Conservation (phyloP, 179 eudicot genomes). For the Heliamphora ciliata region DNA sequence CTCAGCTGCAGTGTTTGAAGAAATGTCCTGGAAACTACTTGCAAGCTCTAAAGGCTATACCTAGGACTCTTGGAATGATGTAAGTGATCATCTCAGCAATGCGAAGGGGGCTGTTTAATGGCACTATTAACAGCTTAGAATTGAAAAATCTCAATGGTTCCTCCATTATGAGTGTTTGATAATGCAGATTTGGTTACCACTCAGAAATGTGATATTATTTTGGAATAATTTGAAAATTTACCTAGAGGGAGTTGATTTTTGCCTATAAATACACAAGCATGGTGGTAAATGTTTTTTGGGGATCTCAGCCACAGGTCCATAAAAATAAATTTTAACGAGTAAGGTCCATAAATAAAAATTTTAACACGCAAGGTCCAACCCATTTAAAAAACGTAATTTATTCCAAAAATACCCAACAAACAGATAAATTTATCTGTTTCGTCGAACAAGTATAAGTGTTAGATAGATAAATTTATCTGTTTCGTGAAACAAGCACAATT, state of each 20-base stretch:
- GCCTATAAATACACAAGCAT: not conserved
- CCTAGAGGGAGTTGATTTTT: not conserved
- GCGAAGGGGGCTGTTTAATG: not conserved
- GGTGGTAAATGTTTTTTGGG: not conserved
- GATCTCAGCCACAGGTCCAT: no score
- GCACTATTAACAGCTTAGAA: not conserved
- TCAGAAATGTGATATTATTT: not conserved
- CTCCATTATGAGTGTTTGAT: not conserved
- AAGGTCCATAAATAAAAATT: no score
- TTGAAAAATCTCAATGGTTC: constrained; percentile 8
- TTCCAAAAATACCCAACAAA: no score
- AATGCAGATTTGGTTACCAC: not conserved
- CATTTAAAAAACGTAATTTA: no score
- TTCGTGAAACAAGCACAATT: no score
- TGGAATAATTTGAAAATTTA: not conserved
- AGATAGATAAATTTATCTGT: no score
- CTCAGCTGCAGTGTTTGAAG: constrained; percentile 74
- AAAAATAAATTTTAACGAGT: no score
- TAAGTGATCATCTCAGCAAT: constrained; percentile 34
- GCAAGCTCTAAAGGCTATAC: constrained; percentile 76
- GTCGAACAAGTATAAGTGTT: no score
- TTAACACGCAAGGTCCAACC: no score
- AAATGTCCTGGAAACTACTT: constrained; percentile 75
- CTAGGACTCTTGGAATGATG: constrained; percentile 98
- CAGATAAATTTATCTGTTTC: no score